These are phyloP conservation scores for Sclerotinia nivalis DNA, from an alignment of 2,329 filamentous ascomycete species.

Conservation along the genomic window DNA sequence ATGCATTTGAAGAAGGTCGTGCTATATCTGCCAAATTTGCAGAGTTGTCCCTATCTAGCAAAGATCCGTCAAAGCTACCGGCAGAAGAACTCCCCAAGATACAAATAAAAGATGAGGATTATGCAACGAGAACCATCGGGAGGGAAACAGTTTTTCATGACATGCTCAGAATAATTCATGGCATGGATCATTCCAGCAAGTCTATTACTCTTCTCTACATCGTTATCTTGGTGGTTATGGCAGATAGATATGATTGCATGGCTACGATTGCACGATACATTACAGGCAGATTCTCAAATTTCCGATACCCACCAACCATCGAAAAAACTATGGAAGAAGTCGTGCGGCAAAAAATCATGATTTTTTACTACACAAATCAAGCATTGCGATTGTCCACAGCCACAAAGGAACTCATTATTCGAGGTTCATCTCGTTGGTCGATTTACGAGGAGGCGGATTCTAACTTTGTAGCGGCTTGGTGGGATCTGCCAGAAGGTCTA, in stretches of 20 bases:
- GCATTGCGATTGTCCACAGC: conserved; percentile 59
- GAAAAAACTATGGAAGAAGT: conserved; percentile 60
- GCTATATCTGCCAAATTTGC: conserved; percentile 54
- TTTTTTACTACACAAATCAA: conserved; percentile 65
- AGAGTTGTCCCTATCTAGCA: conserved; percentile 48
- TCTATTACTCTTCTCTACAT: conserved; percentile 59
- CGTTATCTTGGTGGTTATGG: conserved; percentile 67
- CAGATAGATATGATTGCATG: conserved; percentile 71
- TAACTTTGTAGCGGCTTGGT: conserved; percentile 58
- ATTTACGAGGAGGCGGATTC: conserved; percentile 40
- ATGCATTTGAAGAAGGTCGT: conserved; percentile 62
- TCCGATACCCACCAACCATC: conserved; percentile 56
- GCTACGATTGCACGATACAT: conserved; percentile 56
- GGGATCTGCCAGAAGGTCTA: conserved; percentile 67
- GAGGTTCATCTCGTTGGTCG: conserved; percentile 55
- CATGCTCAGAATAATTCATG: conserved; percentile 67
- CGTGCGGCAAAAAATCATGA: conserved; percentile 67
- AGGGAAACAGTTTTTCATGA: conserved; percentile 66
- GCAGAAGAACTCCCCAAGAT: conserved; percentile 61
- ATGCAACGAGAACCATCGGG: conserved; percentile 60
- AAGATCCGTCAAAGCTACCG: conserved; percentile 52
- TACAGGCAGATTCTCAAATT: conserved; percentile 47
- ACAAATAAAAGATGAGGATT: conserved; percentile 65
- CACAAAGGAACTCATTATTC: conserved; percentile 65
- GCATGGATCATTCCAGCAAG: conserved; percentile 43